These are phyloP conservation scores for Citrus glauca DNA, from an alignment of 345 rosid genomes.

Conservation along the genomic window DNA sequence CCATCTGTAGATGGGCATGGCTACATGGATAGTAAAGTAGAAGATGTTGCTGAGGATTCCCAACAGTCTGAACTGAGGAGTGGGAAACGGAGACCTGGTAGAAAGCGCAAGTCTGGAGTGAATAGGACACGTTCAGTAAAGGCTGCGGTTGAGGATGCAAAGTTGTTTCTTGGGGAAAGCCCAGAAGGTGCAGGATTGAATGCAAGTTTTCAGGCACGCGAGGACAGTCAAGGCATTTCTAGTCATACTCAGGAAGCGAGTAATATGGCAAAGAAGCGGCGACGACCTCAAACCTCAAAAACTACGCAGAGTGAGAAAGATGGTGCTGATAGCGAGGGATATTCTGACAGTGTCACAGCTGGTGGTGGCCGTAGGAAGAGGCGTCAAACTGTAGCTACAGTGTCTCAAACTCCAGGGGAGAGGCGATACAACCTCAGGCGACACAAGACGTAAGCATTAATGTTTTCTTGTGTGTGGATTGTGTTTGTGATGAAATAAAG, in stretches of 20 bases:
- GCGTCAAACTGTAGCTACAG: constrained; percentile 42
- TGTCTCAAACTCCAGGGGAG: constrained; percentile 44
- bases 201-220: constrained; percentile 24
- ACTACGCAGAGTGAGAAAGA: constrained; percentile 44
- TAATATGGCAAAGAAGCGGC: constrained; percentile 52
- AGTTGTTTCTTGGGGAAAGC: constrained; percentile 37
- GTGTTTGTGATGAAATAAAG: background rate
- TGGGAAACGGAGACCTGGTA: constrained; percentile 36
- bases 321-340: constrained; percentile 63
- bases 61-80: constrained; percentile 50
- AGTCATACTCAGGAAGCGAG: constrained; percentile 32
- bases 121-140: constrained; percentile 44
- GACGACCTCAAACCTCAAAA: constrained; percentile 35
- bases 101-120: constrained; percentile 47
- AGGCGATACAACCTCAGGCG: constrained; percentile 81
- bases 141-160: constrained; percentile 57
- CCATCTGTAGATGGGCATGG: constrained; percentile 55
- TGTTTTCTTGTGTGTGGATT: background rate
- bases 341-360: constrained; percentile 53
- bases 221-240: constrained; percentile 32
- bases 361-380: constrained; percentile 67
- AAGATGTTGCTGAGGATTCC: constrained; percentile 50
- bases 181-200: constrained; percentile 31
- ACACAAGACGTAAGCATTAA: constrained; percentile 55
- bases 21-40: constrained; percentile 43